Percentiles rank a stretch among this genome's conserved stretches.
These are phyloP conservation scores for Dipodascus albidus DNA, from an alignment of 805 yeast genomes.

Conservation along the genomic window DNA sequence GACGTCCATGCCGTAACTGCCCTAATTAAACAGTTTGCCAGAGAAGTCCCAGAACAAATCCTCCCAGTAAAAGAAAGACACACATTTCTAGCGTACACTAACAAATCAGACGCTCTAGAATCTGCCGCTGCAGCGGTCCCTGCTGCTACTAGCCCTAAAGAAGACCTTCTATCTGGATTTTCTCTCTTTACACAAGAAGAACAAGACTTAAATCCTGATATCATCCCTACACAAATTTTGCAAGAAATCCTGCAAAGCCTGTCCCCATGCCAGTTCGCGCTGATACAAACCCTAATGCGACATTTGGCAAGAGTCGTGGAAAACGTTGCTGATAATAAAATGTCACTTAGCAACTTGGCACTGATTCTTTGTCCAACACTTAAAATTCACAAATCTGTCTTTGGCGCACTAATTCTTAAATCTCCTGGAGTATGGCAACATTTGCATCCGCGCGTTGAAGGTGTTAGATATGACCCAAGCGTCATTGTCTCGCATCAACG, in stretches of 20 bases:
- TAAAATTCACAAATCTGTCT: conserved; percentile 15
- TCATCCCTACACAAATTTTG: conserved; percentile 8
- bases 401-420: conserved; percentile 15
- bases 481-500: not conserved
- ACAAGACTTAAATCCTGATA: not conserved
- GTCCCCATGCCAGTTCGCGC: conserved; percentile 14
- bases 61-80: conserved; percentile 9
- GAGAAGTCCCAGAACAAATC: conserved; percentile 20
- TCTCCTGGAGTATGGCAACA: conserved; percentile 11
- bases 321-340: conserved; percentile 14
- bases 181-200: conserved; percentile 1
- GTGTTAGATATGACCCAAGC: not conserved
- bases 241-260: conserved; percentile 11
- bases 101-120: not conserved
- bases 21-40: conserved; percentile 19
- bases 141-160: not conserved
- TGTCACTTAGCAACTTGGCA: conserved; percentile 22
- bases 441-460: conserved; percentile 4
- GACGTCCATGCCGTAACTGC: conserved; percentile 24
- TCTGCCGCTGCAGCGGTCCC: not conserved
- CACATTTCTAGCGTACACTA: not conserved
- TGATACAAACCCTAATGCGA: conserved; percentile 17
- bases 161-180: not conserved
- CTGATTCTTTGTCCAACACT: conserved; percentile 23
- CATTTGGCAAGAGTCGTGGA: conserved; percentile 18